Conservation (phyloP, 2,329 filamentous ascomycete species). For the Pseudocercospora musae region DNA sequence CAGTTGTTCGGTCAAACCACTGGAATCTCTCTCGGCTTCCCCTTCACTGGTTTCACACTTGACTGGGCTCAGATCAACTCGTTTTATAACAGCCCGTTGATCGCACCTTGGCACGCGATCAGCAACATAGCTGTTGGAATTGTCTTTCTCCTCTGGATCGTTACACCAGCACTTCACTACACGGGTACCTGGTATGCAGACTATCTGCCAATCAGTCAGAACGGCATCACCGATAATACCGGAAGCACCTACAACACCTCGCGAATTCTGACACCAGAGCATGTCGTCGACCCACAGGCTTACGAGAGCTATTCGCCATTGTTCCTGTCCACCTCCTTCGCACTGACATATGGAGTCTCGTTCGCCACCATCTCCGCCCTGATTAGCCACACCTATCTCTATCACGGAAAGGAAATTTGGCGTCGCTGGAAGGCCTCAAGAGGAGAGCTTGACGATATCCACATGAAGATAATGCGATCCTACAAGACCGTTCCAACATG, state of each 20-base stretch:
- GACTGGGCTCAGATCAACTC: constrained; percentile 83
- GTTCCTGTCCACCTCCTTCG: constrained; percentile 82
- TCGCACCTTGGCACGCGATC: constrained; percentile 36
- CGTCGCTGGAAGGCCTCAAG: constrained; percentile 63
- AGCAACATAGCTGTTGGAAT: constrained; percentile 28
- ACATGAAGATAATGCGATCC: constrained; percentile 76
- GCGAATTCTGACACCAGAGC: constrained; percentile 73
- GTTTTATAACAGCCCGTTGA: constrained; percentile 68
- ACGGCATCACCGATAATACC: constrained; percentile 79
- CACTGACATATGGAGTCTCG: constrained; percentile 79
- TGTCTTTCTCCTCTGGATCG: constrained; percentile 24
- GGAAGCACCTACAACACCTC: constrained; percentile 82
- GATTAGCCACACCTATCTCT: constrained; percentile 76
- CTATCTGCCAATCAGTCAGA: constrained; percentile 82
- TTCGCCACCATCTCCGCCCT: constrained; percentile 78
- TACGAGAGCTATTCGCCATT: constrained; percentile 79
- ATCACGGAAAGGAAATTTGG: constrained; percentile 83
- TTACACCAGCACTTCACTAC: constrained; percentile 49
- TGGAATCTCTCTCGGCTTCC: constrained; percentile 28
- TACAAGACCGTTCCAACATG: constrained; percentile 77
- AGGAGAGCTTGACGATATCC: constrained; percentile 64
- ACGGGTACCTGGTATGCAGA: constrained; percentile 73
- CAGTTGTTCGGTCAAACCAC: constrained; percentile 28
- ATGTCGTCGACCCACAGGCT: constrained; percentile 70
- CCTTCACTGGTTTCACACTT: constrained; percentile 71